Percentiles rank a stretch among this genome's conserved stretches.
Conservation (phyloP, 2,329 filamentous ascomycete species). For the Aspergillus arachidicola region DNA sequence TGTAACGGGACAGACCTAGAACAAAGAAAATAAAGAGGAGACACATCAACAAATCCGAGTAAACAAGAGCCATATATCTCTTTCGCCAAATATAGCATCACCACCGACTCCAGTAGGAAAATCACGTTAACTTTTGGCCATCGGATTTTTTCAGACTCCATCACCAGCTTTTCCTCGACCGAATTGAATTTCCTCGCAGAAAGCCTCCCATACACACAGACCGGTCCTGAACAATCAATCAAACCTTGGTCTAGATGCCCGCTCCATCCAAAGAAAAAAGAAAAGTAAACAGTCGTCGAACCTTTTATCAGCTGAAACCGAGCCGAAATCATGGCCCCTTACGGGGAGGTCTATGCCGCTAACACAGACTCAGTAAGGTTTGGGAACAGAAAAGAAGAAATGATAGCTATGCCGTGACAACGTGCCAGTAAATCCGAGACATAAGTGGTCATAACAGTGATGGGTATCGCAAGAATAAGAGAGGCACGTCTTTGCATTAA, state of each 20-base stretch:
- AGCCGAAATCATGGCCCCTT: neutral
- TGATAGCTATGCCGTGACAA: neutral
- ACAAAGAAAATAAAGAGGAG: neutral
- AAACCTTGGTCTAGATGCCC: neutral
- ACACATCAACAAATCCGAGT: neutral
- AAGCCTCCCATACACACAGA: neutral
- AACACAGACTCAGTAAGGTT: constrained; percentile 3
- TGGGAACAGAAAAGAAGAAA: neutral
- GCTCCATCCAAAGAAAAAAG: neutral
- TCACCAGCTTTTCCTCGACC: neutral
- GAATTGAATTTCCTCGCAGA: neutral
- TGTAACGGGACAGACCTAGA: neutral
- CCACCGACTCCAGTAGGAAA: constrained; percentile 2
- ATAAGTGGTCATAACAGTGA: constrained; percentile 3
- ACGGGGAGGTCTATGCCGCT: constrained; percentile 3
- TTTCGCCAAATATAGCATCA: constrained; percentile 1
- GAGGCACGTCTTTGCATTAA: neutral
- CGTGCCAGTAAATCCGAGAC: neutral
- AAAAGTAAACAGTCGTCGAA: neutral
- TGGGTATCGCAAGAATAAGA: constrained; percentile 2
- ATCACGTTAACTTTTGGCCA: constrained; percentile 1
- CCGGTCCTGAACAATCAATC: neutral
- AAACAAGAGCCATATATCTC: neutral
- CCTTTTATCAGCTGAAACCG: neutral
- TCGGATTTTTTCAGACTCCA: neutral